Base-by-base conservation (phyloP, 768 basidiomycete genomes). In the Krasilnikovozyma curviuscula region DNA sequence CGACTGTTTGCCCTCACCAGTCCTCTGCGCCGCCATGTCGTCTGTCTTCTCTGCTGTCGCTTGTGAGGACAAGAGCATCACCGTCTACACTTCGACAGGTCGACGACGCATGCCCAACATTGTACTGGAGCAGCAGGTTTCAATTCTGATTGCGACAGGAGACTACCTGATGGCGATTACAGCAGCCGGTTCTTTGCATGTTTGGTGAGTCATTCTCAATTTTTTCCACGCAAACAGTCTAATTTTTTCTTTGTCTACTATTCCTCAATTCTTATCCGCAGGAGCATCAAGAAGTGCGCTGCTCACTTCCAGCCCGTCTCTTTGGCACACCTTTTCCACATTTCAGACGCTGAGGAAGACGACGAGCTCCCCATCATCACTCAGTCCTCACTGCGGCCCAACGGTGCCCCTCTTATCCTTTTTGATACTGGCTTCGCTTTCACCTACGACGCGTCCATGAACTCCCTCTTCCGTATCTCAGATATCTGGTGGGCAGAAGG, bases 401-500 rank as follows among this genome's bases (percentile, higher is more conserved):
- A 85, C 55, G 89, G 89, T 7, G 68, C 72, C 0, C 83, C 85
- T 0, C 65, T 91, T 49, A 66, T 95, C 44, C 70, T 76, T 33
- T 75, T 81, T 39, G 81, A 83, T 0, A 76, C 75, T 24, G 83
- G 84, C n/a, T 64, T 76, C 18, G 73, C 79, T 3, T 80, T 81
- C 59, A 76, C 83, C 0, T 95, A 83, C 62, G 84, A 91, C 55
- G 45, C 72, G 2, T 63, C 69, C 7, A 70, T 89, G 1, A 63
- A 65, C 25, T 60, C 75, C 5, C 95, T 84, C 78, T 70, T 76
- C 43, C 78, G 78, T 55, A 65, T 95, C 33, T 76, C 75, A 35
- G 81, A 83, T 42, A 67, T 73, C 1, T 91, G 86, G 83, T 89
- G 81, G 78, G 68, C 78, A 0, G 74, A 79, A 55, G 79, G 81